These are phyloP conservation scores for Cyclotella baltica DNA, from an alignment of 108 stramenopile species.

Conservation along the genomic window DNA sequence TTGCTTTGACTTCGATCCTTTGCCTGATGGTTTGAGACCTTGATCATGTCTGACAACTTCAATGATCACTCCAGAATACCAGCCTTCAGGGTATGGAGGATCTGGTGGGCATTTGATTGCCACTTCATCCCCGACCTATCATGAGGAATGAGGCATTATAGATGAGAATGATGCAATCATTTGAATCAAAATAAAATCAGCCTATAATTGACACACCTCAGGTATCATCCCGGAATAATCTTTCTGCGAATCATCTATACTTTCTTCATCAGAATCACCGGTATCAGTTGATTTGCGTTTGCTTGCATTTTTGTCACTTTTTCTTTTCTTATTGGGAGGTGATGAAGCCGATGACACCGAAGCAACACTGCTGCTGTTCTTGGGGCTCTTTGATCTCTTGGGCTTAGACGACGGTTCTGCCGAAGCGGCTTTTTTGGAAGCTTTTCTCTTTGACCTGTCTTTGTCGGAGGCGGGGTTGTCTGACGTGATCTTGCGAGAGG, in stretches of 20 bases:
- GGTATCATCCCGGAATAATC: background rate
- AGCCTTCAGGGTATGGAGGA: slow-evolving; percentile 49
- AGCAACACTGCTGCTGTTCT: slow-evolving; percentile 2
- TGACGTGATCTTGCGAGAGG: slow-evolving; percentile 3
- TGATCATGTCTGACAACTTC: slow-evolving; percentile 37
- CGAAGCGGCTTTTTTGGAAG: background rate
- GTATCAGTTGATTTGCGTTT: background rate
- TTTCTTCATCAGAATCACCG: slow-evolving; percentile 12
- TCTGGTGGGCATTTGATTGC: slow-evolving; percentile 50
- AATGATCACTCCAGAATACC: slow-evolving; percentile 46
- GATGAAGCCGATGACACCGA: slow-evolving; percentile 8
- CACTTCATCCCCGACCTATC: slow-evolving; percentile 48
- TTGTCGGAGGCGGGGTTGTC: background rate
- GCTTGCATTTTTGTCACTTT: background rate
- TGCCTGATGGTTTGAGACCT: slow-evolving; percentile 8
- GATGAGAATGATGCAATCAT: background rate
- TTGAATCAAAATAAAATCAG: slow-evolving; percentile 4
- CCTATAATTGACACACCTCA: slow-evolving; percentile 9
- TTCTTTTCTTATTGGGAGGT: background rate
- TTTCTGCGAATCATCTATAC: slow-evolving; percentile 11
- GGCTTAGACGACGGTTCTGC: background rate
- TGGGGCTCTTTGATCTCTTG: background rate
- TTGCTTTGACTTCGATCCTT: slow-evolving; percentile 15
- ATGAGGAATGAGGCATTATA: background rate
- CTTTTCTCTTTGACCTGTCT: background rate